Base-by-base conservation (phyloP, 164 flowering plant species). In the Aristolochia californica region DNA sequence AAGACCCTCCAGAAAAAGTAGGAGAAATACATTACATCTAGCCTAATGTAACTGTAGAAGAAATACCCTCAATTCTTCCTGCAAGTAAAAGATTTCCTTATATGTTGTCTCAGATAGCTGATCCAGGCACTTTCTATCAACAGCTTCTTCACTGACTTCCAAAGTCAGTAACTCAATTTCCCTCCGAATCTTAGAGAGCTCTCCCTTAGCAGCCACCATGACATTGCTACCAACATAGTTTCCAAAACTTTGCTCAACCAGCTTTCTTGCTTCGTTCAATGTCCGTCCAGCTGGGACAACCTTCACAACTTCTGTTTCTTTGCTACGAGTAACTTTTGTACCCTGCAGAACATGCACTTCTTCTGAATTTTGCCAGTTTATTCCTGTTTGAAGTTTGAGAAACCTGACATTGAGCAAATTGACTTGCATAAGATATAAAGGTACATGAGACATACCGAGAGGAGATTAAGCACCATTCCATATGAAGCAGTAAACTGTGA, bases 381-480 rank as follows among this genome's bases (percentile, higher is more conserved):
- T 18, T 4, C 24, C 8, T 27, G 3, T 0, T 24, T 26, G 26
- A 26, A 25, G 8, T 18, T n/a, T 9, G 26, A 23, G 16, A 53
- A 13, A 53, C 12, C 53, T 0, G 25, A 20, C 1, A 49, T 25
- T 50, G 20, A 22, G 54, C 54, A 22, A 34, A 34, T 34, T 34
- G 40, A 47, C 12, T 47, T 47, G 22, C 50, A 17, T 11, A n/a
- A n/a, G 20, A 3, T 47, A 47, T 47, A 47, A 16, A 47, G 25
- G 9, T 38, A 48, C 51, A 64, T 51, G 67, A 57, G 28, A 59
- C 78, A 45, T 74, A 84, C 98, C 22, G 83, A 85, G 59, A 88
- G 83, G 71, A 93, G 97, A 78, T 93, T 91, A 56, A 91, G 75
- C 70, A 91, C 98, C 98, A 93, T 93, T 62, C 98, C 97, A 75